These are phyloP conservation scores for Leersia perrieri DNA, from an alignment of 176 grass and related monocot species.

Conservation along the genomic window DNA sequence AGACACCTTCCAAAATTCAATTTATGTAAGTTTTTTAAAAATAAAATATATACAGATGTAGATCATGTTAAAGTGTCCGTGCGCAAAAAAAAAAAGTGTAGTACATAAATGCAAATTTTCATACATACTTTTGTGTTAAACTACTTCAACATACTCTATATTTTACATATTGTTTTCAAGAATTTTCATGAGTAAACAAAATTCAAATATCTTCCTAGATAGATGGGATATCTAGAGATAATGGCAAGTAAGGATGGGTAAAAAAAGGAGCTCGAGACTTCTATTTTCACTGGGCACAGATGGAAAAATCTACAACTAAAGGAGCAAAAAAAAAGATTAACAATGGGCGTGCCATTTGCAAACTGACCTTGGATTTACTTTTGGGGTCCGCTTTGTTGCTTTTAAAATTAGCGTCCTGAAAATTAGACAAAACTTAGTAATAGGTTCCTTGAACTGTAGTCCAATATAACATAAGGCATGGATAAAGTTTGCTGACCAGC, in stretches of 20 bases:
- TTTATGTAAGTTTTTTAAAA: neutral
- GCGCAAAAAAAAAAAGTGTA: neutral
- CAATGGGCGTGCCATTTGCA: neutral
- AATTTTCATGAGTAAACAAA: neutral
- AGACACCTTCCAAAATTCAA: neutral
- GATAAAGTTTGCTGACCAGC: slow-evolving; percentile 62
- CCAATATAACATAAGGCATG: neutral
- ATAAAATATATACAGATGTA: neutral
- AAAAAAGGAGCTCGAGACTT: slow-evolving; percentile 2
- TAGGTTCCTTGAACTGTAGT: slow-evolving; percentile 12
- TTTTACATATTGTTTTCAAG: neutral
- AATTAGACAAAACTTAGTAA: slow-evolving; percentile 33
- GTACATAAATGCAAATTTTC: neutral
- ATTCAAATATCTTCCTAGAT: neutral
- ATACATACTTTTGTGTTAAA: neutral
- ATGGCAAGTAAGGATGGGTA: neutral
- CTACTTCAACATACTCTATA: neutral
- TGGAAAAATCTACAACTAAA: neutral
- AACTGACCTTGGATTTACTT: slow-evolving; percentile 68
- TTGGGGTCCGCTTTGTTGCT: slow-evolving; percentile 61
- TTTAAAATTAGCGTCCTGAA: slow-evolving; percentile 84
- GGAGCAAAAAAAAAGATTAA: neutral
- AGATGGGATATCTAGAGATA: neutral
- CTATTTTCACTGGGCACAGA: neutral
- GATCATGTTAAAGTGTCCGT: neutral